Percentiles rank a stretch among this genome's conserved stretches.
Evolutionary conservation across 805 yeast species (phyloP).

Genomic region (Jamesozyma piceae): DNA sequence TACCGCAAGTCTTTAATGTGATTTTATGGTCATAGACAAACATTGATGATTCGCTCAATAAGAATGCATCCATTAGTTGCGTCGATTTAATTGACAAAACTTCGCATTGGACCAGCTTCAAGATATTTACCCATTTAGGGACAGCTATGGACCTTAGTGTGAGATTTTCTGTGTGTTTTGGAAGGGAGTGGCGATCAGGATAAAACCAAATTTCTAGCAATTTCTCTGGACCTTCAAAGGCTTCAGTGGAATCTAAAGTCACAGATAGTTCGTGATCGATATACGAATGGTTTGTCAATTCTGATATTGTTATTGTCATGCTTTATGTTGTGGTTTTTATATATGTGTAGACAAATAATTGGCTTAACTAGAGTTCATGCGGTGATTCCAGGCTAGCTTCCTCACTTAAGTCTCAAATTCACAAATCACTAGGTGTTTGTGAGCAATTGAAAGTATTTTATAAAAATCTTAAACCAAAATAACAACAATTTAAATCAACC

Average conservation of each 20-base stretch:
- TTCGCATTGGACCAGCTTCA: constrained; percentile 81
- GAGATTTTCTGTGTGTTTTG: constrained; percentile 16
- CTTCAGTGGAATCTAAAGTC: constrained; percentile 75
- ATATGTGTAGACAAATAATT: too few relatives aligned
- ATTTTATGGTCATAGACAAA: constrained; percentile 82
- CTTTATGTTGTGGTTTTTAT: neutral
- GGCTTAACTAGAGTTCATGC: too few relatives aligned
- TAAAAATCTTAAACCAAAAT: too few relatives aligned
- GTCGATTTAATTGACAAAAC: constrained; percentile 71
- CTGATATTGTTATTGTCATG: constrained; percentile 31
- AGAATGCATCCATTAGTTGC: constrained; percentile 63
- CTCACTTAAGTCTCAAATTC: too few relatives aligned
- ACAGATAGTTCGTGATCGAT: constrained; percentile 76
- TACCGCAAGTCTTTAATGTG: constrained; percentile 90
- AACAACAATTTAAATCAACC: too few relatives aligned
- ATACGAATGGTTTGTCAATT: constrained; percentile 36
- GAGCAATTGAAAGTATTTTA: too few relatives aligned
- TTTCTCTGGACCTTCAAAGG: constrained; percentile 97
- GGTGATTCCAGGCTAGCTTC: neutral
- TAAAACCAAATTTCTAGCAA: constrained; percentile 84
- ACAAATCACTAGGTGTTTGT: too few relatives aligned
- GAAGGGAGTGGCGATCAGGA: constrained; percentile 32
- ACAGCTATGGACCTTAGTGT: constrained; percentile 60
- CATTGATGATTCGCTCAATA: constrained; percentile 80
- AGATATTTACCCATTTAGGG: constrained; percentile 57